A percentile compares a stretch with the other conserved stretches of the same genome.
Evolutionary conservation across 352 stramenopile species (phyloP).

Genomic region (Phytophthora niederhauseri): DNA sequence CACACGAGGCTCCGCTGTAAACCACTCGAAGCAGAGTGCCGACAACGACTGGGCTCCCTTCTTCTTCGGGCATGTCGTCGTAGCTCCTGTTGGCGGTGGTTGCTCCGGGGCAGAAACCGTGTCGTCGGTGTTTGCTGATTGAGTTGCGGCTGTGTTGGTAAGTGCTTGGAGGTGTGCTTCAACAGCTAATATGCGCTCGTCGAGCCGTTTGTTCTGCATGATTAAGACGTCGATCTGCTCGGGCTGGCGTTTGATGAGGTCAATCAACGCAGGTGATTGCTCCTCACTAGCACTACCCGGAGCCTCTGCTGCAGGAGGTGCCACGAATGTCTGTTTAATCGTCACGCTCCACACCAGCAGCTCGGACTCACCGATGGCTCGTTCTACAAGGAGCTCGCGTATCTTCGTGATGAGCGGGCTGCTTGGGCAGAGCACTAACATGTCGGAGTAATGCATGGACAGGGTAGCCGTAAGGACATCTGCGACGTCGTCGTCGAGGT

Average conservation of each 20-base stretch:
- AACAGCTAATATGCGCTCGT: slow-evolving; percentile 15
- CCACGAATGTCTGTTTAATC: neutral
- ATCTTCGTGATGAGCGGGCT: slow-evolving; percentile 9
- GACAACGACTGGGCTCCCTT: neutral
- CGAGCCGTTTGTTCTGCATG: slow-evolving; percentile 17
- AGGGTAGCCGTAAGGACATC: slow-evolving; percentile 15
- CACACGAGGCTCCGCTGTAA: too few relatives aligned
- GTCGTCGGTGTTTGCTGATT: neutral
- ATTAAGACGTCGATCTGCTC: slow-evolving; percentile 12
- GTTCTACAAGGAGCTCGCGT: neutral
- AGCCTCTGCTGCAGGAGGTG: neutral
- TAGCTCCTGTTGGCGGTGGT: neutral
- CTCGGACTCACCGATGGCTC: neutral
- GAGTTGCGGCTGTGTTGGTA: neutral
- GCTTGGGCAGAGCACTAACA: slow-evolving; percentile 1
- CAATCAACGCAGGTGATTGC: neutral
- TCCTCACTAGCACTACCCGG: neutral
- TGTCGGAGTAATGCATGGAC: slow-evolving; percentile 19
- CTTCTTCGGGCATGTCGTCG: neutral
- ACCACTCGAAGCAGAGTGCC: neutral
- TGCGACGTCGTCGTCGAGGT: slow-evolving; percentile 9
- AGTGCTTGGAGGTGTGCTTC: neutral
- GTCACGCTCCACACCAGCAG: neutral
- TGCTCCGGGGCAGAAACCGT: neutral
- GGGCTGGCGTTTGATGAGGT: slow-evolving; percentile 11